Conservation (phyloP, 2,329 filamentous ascomycete genomes). For the Emmonsia crescens region DNA sequence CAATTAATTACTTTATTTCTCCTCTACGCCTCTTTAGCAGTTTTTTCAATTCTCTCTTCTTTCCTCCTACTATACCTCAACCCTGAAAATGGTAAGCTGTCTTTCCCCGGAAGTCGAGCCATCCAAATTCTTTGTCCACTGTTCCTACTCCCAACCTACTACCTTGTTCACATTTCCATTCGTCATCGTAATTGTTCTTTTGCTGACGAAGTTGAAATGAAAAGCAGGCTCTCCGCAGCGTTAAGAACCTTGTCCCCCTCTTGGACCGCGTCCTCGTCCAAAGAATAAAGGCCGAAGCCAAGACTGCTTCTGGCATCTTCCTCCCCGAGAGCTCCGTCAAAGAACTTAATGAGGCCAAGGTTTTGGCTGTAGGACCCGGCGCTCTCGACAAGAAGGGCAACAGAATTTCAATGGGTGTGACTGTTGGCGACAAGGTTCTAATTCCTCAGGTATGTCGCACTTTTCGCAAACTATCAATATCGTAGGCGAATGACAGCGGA, state of each 20-base stretch:
- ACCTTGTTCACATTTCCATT: not conserved
- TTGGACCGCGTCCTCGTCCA: constrained; percentile 97
- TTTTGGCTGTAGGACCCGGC: constrained; percentile 88
- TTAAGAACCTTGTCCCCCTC: constrained; percentile 88
- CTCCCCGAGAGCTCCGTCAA: constrained; percentile 94
- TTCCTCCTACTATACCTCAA: not conserved
- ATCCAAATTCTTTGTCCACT: not conserved
- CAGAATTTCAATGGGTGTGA: constrained; percentile 72
- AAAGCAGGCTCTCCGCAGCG: constrained; percentile 66
- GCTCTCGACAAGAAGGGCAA: constrained; percentile 79
- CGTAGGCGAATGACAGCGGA: not conserved
- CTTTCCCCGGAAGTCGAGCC: not conserved
- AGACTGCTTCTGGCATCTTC: constrained; percentile 95
- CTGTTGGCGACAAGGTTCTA: constrained; percentile 79
- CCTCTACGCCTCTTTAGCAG: not conserved
- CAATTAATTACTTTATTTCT: not conserved
- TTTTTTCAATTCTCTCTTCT: not conserved
- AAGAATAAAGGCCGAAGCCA: constrained; percentile 92
- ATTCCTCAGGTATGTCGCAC: constrained; percentile 71
- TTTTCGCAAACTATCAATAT: not conserved
- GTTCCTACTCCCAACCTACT: not conserved
- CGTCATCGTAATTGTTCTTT: constrained; percentile 1
- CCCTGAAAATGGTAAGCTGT: not conserved
- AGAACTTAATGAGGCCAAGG: constrained; percentile 96
- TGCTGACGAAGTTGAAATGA: constrained; percentile 5